Conservation (phyloP, 148 eudicot species). For the Beta vulgaris region DNA sequence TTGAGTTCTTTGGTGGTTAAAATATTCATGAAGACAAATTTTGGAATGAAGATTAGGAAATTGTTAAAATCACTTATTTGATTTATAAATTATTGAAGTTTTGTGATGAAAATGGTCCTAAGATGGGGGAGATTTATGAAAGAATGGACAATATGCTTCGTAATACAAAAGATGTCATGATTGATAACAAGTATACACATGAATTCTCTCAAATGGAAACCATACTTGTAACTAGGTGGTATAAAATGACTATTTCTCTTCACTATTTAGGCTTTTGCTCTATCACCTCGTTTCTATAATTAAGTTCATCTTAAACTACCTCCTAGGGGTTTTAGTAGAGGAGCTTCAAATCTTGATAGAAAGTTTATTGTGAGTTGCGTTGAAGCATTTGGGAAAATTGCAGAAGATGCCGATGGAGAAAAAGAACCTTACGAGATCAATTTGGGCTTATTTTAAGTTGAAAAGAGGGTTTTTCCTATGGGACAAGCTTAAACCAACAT, state of each 20-base stretch:
- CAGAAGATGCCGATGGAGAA: too few relatives aligned
- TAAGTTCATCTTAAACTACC: neutral
- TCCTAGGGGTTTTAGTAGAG: too few relatives aligned
- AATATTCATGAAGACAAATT: neutral
- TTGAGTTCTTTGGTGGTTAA: neutral
- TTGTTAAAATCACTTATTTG: neutral
- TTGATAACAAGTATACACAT: neutral
- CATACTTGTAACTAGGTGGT: neutral
- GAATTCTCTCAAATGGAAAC: neutral
- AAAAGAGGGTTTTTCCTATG: too few relatives aligned
- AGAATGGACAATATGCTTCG: neutral
- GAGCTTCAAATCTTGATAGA: too few relatives aligned
- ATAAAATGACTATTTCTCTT: neutral
- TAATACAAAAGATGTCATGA: neutral
- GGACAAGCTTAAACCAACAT: too few relatives aligned
- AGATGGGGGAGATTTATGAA: neutral
- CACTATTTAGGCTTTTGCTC: neutral
- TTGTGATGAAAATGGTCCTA: neutral
- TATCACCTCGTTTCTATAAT: neutral
- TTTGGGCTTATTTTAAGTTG: too few relatives aligned
- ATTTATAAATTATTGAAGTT: neutral
- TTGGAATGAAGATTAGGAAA: neutral
- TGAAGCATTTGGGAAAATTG: too few relatives aligned
- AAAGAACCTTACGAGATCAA: too few relatives aligned
- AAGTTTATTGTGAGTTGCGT: too few relatives aligned